Conservation (phyloP, 1,284 basidiomycete genomes). For the Xanthoconium separans region DNA sequence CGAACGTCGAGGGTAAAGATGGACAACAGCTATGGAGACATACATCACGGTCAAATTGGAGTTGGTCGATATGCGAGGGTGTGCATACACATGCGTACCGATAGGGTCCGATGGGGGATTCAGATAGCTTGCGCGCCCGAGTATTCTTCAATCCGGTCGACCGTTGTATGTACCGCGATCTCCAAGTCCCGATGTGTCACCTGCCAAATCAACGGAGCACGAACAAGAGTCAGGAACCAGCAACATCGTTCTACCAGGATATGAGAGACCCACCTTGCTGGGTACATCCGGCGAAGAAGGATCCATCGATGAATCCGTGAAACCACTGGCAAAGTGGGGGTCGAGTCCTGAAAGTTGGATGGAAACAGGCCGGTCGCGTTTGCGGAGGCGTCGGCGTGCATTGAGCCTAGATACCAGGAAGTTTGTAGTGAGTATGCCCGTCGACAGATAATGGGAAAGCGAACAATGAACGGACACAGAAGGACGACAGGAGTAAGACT, state of each 20-base stretch:
- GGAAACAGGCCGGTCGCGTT: not conserved
- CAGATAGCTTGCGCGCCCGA: not conserved
- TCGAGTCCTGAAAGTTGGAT: slow-evolving; percentile 14
- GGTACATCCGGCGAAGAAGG: not conserved
- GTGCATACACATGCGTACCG: not conserved
- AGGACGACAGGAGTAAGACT: not conserved
- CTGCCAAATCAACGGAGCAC: not conserved
- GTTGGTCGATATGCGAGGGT: not conserved
- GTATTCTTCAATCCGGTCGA: slow-evolving; percentile 2
- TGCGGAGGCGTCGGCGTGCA: slow-evolving; percentile 9
- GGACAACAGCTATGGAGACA: not conserved
- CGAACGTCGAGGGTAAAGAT: not conserved
- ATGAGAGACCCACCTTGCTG: slow-evolving; percentile 2
- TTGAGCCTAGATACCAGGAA: slow-evolving; percentile 9
- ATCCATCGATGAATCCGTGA: slow-evolving; percentile 1
- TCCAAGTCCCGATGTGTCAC: slow-evolving; percentile 6
- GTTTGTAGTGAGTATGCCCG: not conserved
- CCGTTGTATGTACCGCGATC: slow-evolving; percentile 10
- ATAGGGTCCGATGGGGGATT: not conserved
- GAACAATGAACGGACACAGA: not conserved
- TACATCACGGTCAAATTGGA: not conserved
- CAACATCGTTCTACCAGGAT: not conserved
- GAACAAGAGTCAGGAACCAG: not conserved
- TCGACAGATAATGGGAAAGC: too few species aligned
- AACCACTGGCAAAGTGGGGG: slow-evolving; percentile 7